Evolutionary conservation across 306 rosid species (phyloP).

Genomic region (Neltuma alba): DNA sequence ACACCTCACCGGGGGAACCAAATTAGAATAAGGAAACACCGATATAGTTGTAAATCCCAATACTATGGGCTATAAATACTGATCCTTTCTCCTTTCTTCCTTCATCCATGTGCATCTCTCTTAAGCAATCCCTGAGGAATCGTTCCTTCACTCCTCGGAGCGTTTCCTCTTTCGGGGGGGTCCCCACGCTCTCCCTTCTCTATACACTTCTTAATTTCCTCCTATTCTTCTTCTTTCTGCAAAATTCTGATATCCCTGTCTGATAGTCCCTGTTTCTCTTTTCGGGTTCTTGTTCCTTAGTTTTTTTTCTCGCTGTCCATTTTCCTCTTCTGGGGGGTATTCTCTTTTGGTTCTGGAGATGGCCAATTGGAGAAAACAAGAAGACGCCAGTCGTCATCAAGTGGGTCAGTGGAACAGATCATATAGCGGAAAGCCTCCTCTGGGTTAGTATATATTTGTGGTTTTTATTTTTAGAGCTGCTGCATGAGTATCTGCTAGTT

Average conservation of each 20-base stretch:
- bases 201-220: slow-evolving; percentile 28
- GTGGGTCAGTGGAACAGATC: slow-evolving; percentile 45
- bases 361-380: slow-evolving; percentile 70
- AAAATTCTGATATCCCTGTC: slow-evolving; percentile 17
- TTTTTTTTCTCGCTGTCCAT: neutral
- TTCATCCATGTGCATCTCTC: neutral
- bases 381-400: slow-evolving; percentile 46
- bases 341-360: slow-evolving; percentile 36
- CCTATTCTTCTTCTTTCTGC: neutral
- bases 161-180: slow-evolving; percentile 17
- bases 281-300: neutral
- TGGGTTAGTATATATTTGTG: slow-evolving; percentile 46
- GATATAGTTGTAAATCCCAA: neutral
- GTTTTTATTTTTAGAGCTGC: neutral
- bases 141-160: slow-evolving; percentile 34
- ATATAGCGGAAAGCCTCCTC: slow-evolving; percentile 56
- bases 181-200: neutral
- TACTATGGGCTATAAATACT: slow-evolving; percentile 23
- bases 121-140: slow-evolving; percentile 7
- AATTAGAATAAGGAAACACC: neutral
- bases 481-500: slow-evolving; percentile 32
- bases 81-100: neutral
- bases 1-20: neutral
- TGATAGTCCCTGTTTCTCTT: neutral
- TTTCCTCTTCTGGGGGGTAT: slow-evolving; percentile 31